phyloP scores from a whole-genome alignment of 1,284 basidiomycete species.

The Pyrrhoderma lamaoense region DNA sequence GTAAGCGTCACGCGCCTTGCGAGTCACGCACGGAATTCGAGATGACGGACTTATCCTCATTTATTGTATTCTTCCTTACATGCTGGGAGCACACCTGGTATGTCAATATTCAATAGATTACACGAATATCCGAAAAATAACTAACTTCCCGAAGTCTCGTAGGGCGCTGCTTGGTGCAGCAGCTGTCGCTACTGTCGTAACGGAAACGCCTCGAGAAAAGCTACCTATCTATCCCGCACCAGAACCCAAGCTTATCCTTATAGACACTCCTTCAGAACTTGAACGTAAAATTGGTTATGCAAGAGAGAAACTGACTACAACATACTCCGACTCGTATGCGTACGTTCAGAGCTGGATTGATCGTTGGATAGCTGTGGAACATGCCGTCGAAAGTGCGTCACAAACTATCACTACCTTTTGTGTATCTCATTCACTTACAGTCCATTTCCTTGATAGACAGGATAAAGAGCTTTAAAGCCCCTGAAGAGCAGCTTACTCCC shows the following conservation, averaged over 20 bases:
- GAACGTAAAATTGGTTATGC: slow-evolving; percentile 64
- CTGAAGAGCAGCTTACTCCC: slow-evolving; percentile 78
- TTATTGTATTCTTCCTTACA: neutral
- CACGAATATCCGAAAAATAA: no score
- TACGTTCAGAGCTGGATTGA: slow-evolving; percentile 66
- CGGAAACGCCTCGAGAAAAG: slow-evolving; percentile 25
- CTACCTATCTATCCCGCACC: slow-evolving; percentile 71
- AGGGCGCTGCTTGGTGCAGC: slow-evolving; percentile 11
- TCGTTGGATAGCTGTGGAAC: slow-evolving; percentile 77
- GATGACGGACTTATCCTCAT: neutral
- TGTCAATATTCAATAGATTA: neutral
- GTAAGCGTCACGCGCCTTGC: slow-evolving; percentile 2
- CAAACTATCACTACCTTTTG: neutral
- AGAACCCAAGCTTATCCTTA: slow-evolving; percentile 54
- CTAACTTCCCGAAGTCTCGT: slow-evolving; percentile 5
- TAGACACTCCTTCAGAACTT: slow-evolving; percentile 66
- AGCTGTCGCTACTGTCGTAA: slow-evolving; percentile 3
- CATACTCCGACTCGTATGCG: slow-evolving; percentile 48
- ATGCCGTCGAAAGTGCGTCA: slow-evolving; percentile 73
- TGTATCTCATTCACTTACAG: neutral
- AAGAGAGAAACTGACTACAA: slow-evolving; percentile 48
- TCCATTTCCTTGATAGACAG: slow-evolving; percentile 42
- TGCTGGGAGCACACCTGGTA: slow-evolving; percentile 16
- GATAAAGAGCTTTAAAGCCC: slow-evolving; percentile 73
- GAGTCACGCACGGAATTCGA: neutral